Conservation (phyloP, 2,329 filamentous ascomycete genomes). For the Nemania sp. region DNA sequence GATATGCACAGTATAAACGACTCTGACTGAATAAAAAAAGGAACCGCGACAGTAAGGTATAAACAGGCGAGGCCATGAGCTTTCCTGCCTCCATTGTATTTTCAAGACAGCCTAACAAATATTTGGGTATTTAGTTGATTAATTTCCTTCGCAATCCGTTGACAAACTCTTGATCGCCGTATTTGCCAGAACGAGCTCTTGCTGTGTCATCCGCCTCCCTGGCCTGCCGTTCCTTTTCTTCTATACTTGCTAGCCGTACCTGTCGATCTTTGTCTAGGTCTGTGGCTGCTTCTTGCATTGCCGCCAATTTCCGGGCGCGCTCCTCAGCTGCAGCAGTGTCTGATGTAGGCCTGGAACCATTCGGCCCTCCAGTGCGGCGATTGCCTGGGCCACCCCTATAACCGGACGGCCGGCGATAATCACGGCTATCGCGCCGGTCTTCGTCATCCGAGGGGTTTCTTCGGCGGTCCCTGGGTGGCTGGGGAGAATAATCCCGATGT, state of each 20-base stretch:
- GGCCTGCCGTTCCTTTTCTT: slow-evolving; percentile 72
- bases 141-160: slow-evolving; percentile 70
- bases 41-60: not conserved
- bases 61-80: not conserved
- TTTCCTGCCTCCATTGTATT: not conserved
- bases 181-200: slow-evolving; percentile 68
- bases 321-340: slow-evolving; percentile 58
- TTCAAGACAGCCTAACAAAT: not conserved
- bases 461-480: slow-evolving; percentile 43
- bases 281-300: slow-evolving; percentile 78
- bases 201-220: slow-evolving; percentile 75
- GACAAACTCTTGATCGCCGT: slow-evolving; percentile 73
- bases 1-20: not conserved
- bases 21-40: not conserved
- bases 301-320: slow-evolving; percentile 74
- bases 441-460: slow-evolving; percentile 43
- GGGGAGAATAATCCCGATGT: slow-evolving; percentile 48
- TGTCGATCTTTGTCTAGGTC: slow-evolving; percentile 78
- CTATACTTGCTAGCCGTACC: slow-evolving; percentile 74
- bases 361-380: slow-evolving; percentile 38
- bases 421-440: slow-evolving; percentile 43
- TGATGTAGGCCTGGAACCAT: slow-evolving; percentile 35
- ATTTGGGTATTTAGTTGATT: slow-evolving; percentile 40
- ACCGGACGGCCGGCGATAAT: slow-evolving; percentile 42
- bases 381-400: slow-evolving; percentile 42